Evolutionary conservation across 164 flowering plant species (phyloP), one percentile per base, ranked within the genome.

Genomic region (Cinnamomum micranthum): DNA sequence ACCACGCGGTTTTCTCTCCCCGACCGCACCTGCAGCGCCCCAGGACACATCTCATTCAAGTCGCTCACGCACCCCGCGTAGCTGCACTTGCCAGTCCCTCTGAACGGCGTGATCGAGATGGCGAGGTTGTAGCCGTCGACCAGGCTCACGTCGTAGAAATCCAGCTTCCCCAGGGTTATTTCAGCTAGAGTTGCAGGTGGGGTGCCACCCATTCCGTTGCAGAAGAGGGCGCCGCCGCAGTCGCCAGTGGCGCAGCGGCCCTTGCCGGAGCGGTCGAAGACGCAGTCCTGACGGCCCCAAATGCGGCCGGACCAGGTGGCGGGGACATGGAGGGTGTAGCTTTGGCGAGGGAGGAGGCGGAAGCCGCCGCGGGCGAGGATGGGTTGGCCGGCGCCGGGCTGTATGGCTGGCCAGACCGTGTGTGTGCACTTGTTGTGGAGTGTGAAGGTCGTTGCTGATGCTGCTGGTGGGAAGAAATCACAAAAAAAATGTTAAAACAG

Each of bases 181-280:
- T 95, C 97, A 4, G 94, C 97, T 0, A 93, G 84, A 0, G 98
- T 95, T 22, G 98, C 98, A 1, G 98, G 98, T 1, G 98, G 98
- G 1, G 86, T 51, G 1, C 98, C 98, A 19, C 98, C 97, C 20
- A 80, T 3, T 59, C 97, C 97, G 78, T 87, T 87, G 82, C 97
- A 95, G 87, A 72, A 86, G 70, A 92, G 91, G 31, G 87, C 19
- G 2, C 95, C 95, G 24, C 94, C 95, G 77, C 98, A 95, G 87
- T 93, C 97, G 0, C 98, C 98, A 25, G 97, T 91, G 78, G 92
- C 89, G 80, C 98, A 95, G 50, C 74, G 81, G 24, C 98, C 98
- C 0, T 74, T 84, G 59, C 97, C 97, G 22, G 81, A 6, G 31
- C 85, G 81, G 79, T 90, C 89, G 79, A 95, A 95, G 72, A 78